These are phyloP conservation scores for Hericium coralloides DNA, from an alignment of 768 basidiomycete genomes.

Conservation along the genomic window DNA sequence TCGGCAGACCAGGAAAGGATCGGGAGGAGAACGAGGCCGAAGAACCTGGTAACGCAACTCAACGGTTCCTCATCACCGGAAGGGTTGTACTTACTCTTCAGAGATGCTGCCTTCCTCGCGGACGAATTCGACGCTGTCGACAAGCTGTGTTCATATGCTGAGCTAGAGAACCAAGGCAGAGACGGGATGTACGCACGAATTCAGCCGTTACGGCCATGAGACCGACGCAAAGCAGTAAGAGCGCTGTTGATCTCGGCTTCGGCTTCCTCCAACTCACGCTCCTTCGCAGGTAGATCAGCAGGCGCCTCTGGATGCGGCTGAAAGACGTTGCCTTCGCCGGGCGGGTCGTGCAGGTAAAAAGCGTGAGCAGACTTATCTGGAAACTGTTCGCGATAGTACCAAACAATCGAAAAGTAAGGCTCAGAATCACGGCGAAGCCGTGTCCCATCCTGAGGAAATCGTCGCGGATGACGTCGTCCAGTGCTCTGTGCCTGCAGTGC, in stretches of 20 bases:
- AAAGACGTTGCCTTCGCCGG: slow-evolving; percentile 44
- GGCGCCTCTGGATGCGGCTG: slow-evolving; percentile 22
- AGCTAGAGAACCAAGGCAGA: neutral
- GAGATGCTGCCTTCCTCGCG: slow-evolving; percentile 32
- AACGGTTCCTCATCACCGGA: no score
- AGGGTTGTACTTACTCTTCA: slow-evolving; percentile 39
- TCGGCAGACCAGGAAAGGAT: slow-evolving; percentile 69
- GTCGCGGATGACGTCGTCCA: slow-evolving; percentile 36
- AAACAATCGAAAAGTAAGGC: slow-evolving; percentile 55
- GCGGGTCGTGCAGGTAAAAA: slow-evolving; percentile 66
- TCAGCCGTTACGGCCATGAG: slow-evolving; percentile 65
- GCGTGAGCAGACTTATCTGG: slow-evolving; percentile 56
- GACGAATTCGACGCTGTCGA: slow-evolving; percentile 54
- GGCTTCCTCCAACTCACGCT: slow-evolving; percentile 32
- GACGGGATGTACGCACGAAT: slow-evolving; percentile 39
- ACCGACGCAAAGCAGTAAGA: slow-evolving; percentile 43
- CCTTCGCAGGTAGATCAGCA: slow-evolving; percentile 20
- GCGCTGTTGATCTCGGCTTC: slow-evolving; percentile 48
- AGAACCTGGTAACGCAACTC: slow-evolving; percentile 38
- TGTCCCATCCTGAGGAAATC: slow-evolving; percentile 54
- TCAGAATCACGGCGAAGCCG: slow-evolving; percentile 54
- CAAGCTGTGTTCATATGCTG: slow-evolving; percentile 34
- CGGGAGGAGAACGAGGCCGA: slow-evolving; percentile 67
- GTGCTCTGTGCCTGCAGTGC: no score
- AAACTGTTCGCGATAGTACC: no score